Evolutionary conservation across 164 flowering plant species (phyloP).

Genomic region (Tinospora cordifolia): DNA sequence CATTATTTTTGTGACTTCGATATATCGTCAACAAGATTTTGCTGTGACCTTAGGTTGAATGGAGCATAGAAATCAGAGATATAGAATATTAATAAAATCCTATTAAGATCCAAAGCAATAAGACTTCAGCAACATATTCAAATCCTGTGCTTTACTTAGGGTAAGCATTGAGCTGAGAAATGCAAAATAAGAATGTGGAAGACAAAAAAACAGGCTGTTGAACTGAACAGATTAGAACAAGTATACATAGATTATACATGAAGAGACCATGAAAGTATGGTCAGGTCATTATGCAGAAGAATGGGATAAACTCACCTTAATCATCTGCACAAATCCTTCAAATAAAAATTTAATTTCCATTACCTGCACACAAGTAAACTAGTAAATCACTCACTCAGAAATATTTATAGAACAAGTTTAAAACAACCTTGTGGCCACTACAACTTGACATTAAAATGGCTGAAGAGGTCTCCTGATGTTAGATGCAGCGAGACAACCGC

Average conservation of each 20-base stretch:
- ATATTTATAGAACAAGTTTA: neutral
- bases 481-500: slow-evolving; percentile 61
- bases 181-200: neutral
- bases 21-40: too few relatives aligned
- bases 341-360: neutral
- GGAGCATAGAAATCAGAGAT: too few relatives aligned
- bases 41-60: too few relatives aligned
- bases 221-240: neutral
- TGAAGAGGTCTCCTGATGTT: slow-evolving; percentile 11
- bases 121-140: too few relatives aligned
- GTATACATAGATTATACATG: slow-evolving; percentile 1
- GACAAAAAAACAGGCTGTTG: neutral
- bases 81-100: too few relatives aligned
- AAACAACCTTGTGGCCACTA: neutral
- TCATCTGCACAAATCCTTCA: neutral
- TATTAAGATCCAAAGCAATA: too few relatives aligned
- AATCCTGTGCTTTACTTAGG: too few relatives aligned
- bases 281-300: neutral
- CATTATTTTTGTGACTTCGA: too few relatives aligned
- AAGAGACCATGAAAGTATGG: neutral
- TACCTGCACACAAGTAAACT: neutral
- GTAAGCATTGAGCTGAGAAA: too few relatives aligned
- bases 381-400: too few relatives aligned
- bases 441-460: neutral
- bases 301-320: neutral